Evolutionary conservation across 1,284 basidiomycete species (phyloP), one percentile per base, ranked within the genome.

Genomic region (Heterobasidion irregulare): DNA sequence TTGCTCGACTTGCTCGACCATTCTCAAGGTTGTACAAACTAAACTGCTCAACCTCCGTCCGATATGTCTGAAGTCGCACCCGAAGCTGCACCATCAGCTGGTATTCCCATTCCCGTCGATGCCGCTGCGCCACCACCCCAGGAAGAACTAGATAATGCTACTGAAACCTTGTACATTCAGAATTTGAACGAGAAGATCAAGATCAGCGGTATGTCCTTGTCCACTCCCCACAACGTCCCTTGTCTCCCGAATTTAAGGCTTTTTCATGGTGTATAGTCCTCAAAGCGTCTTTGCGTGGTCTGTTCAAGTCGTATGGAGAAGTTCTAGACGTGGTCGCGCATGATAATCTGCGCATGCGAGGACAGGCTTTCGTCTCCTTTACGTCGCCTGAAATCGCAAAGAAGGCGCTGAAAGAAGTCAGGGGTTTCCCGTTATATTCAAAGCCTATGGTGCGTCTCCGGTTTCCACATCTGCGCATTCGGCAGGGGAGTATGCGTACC

Each of bases 131-230:
- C 68, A 35, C 57, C 64, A 43, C 61, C 65, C 45, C 71, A 73
- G 36, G 65, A 61, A 34, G 74, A 76, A 53, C 66, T 71, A 16
- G 81, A 84, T 62, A 58, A 72, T 59, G 76, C 77, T 38, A 83
- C 85, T 49, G 92, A 96, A 71, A 98, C 96, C 15, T 76, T 99
- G 45, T 99, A 98, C 69, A 86, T 98, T 63, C 92, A 98, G 71
- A 99, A 99, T 72, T 74, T 99, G 66, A 98, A 99, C 70, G 96
- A 99, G 75, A 94, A 92, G 74, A 92, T 99, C 62, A 92, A 92
- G 71, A 77, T 94, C 54, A 82, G 84, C 61, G 85, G 91, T 92
- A 56, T 57, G 76, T 54, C 18, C 19, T 48, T 54, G 41, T 45
- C n/a, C 26, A 26, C 26, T 26, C 26, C 43, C 54, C 56, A 55